Evolutionary conservation across 2,329 filamentous ascomycete species (phyloP).

Genomic region (Fusarium equiseti): DNA sequence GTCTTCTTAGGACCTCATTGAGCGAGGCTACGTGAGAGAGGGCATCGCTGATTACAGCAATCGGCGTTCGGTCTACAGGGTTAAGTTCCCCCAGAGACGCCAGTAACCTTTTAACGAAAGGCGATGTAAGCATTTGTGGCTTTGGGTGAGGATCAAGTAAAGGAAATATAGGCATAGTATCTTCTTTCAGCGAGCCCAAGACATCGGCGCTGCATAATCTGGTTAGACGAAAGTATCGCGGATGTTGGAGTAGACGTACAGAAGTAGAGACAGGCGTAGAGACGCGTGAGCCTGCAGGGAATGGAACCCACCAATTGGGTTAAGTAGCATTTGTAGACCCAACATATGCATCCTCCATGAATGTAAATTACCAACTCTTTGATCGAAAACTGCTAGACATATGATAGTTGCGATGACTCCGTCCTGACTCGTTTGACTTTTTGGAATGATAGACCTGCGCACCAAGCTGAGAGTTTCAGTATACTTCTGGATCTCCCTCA

Average conservation of each 20-base stretch:
- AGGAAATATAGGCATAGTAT: conserved; percentile 27
- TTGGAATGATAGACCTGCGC: conserved; percentile 12
- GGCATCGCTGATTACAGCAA: background rate
- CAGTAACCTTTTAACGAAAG: background rate
- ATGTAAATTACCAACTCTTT: conserved; percentile 23
- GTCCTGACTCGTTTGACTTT: background rate
- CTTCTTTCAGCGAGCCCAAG: conserved; percentile 32
- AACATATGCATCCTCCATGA: conserved; percentile 38
- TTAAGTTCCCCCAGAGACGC: background rate
- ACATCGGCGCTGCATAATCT: conserved; percentile 20
- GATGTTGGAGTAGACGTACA: conserved; percentile 4
- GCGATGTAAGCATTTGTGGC: background rate
- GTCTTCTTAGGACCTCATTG: conserved; percentile 15
- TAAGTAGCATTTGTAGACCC: conserved; percentile 27
- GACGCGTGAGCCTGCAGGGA: conserved; percentile 15
- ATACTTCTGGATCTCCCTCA: conserved; percentile 33
- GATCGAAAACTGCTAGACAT: conserved; percentile 39
- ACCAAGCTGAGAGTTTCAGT: conserved; percentile 33
- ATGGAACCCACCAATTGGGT: conserved; percentile 25
- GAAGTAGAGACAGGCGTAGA: conserved; percentile 33
- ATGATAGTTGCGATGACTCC: conserved; percentile 35
- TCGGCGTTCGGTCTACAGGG: background rate
- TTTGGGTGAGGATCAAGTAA: background rate
- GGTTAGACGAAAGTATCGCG: background rate
- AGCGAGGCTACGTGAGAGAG: conserved; percentile 2